Percentiles rank a stretch among this genome's conserved stretches.
Evolutionary conservation across 768 basidiomycete species (phyloP).

Genomic region (Suillus ampliporus): DNA sequence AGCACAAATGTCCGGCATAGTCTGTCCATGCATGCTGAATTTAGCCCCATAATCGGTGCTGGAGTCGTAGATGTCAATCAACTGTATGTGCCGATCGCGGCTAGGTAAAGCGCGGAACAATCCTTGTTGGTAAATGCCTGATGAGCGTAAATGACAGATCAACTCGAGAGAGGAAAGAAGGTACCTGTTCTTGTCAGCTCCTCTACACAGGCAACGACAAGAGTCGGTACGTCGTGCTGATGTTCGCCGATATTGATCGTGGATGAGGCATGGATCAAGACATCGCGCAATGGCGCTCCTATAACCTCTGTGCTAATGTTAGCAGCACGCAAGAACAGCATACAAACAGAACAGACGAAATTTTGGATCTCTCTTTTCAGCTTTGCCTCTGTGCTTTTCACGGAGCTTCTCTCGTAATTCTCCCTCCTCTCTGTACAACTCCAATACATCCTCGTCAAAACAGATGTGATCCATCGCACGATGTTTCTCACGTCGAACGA

Average conservation of each 20-base stretch:
- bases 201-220: constrained; percentile 49
- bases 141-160: not conserved
- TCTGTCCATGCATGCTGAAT: constrained; percentile 39
- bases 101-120: constrained; percentile 50
- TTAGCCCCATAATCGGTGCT: constrained; percentile 28
- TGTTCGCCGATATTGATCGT: constrained; percentile 42
- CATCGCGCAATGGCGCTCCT: constrained; percentile 41
- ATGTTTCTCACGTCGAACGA: constrained; percentile 23
- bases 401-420: constrained; percentile 31
- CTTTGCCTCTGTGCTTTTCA: constrained; percentile 22
- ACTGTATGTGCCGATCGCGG: constrained; percentile 43
- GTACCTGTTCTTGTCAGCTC: constrained; percentile 52
- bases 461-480: constrained; percentile 35
- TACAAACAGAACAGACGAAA: constrained; percentile 29
- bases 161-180: constrained; percentile 7
- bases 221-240: constrained; percentile 44
- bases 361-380: constrained; percentile 26
- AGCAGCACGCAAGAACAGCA: not conserved
- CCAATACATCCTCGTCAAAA: constrained; percentile 27
- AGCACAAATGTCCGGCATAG: constrained; percentile 50
- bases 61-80: constrained; percentile 46
- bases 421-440: constrained; percentile 22
- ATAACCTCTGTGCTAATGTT: constrained; percentile 37
- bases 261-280: constrained; percentile 38
- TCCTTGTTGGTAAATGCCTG: constrained; percentile 50